Evolutionary conservation across 768 basidiomycete species (phyloP).

Genomic region (Hirschioporus abietinus): DNA sequence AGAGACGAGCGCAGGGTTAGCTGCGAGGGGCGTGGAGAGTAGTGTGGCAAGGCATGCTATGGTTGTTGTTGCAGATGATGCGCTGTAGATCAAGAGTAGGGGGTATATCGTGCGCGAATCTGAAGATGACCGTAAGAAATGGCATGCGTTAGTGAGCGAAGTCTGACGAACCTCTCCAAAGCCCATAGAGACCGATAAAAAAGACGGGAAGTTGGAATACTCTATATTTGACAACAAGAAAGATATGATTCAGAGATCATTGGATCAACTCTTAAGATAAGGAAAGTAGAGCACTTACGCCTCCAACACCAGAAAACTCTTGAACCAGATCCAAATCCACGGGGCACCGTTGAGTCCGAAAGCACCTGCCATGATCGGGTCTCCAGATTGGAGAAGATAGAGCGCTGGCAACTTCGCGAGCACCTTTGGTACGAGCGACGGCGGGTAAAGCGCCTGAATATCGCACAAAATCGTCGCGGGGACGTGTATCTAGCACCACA

Average conservation of each 20-base stretch:
- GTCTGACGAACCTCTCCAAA: constrained; percentile 45
- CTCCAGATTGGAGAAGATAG: constrained; percentile 56
- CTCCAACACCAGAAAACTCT: constrained; percentile 57
- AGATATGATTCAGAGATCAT: not conserved
- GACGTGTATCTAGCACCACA: constrained; percentile 48
- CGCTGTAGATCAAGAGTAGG: constrained; percentile 67
- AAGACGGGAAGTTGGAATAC: constrained; percentile 76
- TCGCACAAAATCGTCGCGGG: constrained; percentile 67
- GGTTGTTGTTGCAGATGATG: constrained; percentile 74
- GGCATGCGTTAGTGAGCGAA: not conserved
- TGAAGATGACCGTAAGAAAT: constrained; percentile 19
- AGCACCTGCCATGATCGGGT: constrained; percentile 58
- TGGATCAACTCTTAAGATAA: not conserved
- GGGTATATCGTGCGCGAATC: constrained; percentile 50
- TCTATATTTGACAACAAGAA: constrained; percentile 24
- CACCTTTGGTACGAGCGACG: constrained; percentile 40
- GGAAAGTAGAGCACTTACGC: constrained; percentile 34
- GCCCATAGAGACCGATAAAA: constrained; percentile 54
- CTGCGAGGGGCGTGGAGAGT: constrained; percentile 43
- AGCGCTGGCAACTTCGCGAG: constrained; percentile 38
- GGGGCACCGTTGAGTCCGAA: constrained; percentile 33
- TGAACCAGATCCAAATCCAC: constrained; percentile 51
- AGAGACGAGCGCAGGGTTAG: constrained; percentile 11
- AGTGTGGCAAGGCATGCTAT: constrained; percentile 63
- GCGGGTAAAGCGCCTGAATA: constrained; percentile 60